Conservation (phyloP, 805 yeast genomes). For the Candida dajiaensis region DNA sequence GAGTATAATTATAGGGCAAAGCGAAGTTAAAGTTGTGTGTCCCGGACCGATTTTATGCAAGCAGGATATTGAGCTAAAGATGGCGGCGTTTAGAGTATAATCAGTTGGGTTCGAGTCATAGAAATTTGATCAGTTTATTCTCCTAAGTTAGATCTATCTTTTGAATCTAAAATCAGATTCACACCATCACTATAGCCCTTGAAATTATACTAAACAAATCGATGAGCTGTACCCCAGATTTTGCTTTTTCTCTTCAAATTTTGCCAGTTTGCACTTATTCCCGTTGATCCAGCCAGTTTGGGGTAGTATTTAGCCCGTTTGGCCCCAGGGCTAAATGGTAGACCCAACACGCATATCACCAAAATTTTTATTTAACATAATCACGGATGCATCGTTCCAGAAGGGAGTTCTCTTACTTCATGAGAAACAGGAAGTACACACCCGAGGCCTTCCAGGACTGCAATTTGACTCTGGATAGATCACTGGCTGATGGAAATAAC, state of each 20-base stretch:
- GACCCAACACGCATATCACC: no score
- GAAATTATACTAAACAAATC: no score
- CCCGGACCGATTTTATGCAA: not conserved
- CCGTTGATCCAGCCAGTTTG: not conserved
- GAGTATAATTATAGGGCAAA: not conserved
- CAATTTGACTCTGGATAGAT: no score
- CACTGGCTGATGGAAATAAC: no score
- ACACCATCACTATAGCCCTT: not conserved
- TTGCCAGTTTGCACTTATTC: not conserved
- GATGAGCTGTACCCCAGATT: constrained; percentile 6
- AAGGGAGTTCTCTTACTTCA: not conserved
- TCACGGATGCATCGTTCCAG: not conserved
- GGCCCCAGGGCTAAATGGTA: not conserved
- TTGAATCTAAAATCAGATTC: not conserved
- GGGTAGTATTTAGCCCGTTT: not conserved
- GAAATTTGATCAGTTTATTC: not conserved
- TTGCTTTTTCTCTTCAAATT: not conserved
- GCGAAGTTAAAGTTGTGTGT: not conserved
- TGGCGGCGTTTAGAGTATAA: not conserved
- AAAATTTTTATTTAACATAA: no score
- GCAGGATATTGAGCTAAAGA: not conserved
- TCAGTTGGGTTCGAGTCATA: not conserved
- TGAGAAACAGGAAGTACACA: not conserved
- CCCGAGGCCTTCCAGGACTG: not conserved
- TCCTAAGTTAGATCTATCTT: not conserved